Percentiles rank a stretch among this genome's conserved stretches.
Evolutionary conservation across 2,329 filamentous ascomycete genomes (phyloP).

Genomic region (Arthroderma sp.): DNA sequence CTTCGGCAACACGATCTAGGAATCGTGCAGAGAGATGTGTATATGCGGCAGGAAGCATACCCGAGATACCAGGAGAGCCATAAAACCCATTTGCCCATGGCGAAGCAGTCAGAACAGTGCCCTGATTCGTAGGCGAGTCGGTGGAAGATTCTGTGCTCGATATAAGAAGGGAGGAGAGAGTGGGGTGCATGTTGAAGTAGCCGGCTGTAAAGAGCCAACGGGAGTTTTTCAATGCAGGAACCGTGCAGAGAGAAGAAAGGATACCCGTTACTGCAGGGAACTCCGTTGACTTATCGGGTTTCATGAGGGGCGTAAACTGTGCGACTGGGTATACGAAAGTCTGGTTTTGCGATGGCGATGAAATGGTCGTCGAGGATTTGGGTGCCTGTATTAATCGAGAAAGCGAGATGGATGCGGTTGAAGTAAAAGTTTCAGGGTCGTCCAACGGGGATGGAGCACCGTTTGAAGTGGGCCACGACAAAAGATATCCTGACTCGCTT

Average conservation of each 20-base stretch:
- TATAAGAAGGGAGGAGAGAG: slow-evolving; percentile 67
- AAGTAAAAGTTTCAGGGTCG: slow-evolving; percentile 55
- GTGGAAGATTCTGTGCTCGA: slow-evolving; percentile 38
- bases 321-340: slow-evolving; percentile 76
- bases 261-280: slow-evolving; percentile 67
- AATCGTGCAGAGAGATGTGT: slow-evolving; percentile 77
- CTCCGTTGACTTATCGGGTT: slow-evolving; percentile 73
- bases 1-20: slow-evolving; percentile 47
- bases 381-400: slow-evolving; percentile 49
- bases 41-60: slow-evolving; percentile 83
- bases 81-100: slow-evolving; percentile 95
- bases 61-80: slow-evolving; percentile 72
- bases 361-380: slow-evolving; percentile 20
- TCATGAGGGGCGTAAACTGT: slow-evolving; percentile 75
- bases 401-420: slow-evolving; percentile 54
- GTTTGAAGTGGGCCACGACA: slow-evolving; percentile 65
- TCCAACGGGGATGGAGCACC: slow-evolving; percentile 60
- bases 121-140: slow-evolving; percentile 34
- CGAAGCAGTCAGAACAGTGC: slow-evolving; percentile 81
- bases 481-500: slow-evolving; percentile 35
- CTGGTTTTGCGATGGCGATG: slow-evolving; percentile 34
- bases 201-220: slow-evolving; percentile 95
- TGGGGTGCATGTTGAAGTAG: slow-evolving; percentile 93
- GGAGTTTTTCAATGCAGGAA: slow-evolving; percentile 49
- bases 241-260: slow-evolving; percentile 51